A percentile compares a stretch with the other conserved stretches of the same genome.
These are phyloP conservation scores for Pichia sp. DNA, from an alignment of 1,139 yeast species.

Conservation along the genomic window DNA sequence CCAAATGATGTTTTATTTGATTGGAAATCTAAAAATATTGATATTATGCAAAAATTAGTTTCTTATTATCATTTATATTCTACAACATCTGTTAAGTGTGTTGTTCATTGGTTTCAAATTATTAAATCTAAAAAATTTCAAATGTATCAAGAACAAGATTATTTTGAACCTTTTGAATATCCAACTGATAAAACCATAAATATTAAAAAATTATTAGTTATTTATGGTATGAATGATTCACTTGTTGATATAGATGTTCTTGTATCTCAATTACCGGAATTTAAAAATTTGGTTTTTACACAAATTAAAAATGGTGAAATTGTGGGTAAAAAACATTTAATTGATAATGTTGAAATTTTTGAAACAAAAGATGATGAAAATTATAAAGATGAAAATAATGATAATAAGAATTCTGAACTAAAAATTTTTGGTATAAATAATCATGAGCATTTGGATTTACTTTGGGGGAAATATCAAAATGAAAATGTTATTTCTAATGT, in stretches of 20 bases:
- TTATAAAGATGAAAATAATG: not conserved
- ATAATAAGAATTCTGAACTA: constrained; percentile 10
- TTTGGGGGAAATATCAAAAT: constrained; percentile 77
- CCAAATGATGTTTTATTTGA: constrained; percentile 64
- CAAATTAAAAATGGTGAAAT: constrained; percentile 13
- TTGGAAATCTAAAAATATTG: constrained; percentile 71
- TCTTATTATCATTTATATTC: constrained; percentile 83
- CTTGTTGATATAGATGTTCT: constrained; percentile 78
- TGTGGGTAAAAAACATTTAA: constrained; percentile 18
- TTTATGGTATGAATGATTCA: constrained; percentile 78
- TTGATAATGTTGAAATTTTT: constrained; percentile 19
- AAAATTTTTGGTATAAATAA: constrained; percentile 40
- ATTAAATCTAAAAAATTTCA: constrained; percentile 75
- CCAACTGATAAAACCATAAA: constrained; percentile 41
- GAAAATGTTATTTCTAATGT: constrained; percentile 51
- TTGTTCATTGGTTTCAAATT: constrained; percentile 96
- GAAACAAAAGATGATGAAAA: constrained; percentile 3
- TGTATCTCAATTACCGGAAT: constrained; percentile 47
- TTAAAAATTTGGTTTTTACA: constrained; percentile 8
- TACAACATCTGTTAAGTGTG: constrained; percentile 84
- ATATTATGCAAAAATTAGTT: constrained; percentile 63
- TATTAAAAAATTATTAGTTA: constrained; percentile 42
- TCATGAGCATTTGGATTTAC: constrained; percentile 81
- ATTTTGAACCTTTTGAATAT: constrained; percentile 46
- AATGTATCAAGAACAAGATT: constrained; percentile 69